Percentiles rank a stretch among this genome's conserved stretches.
Conservation (phyloP, 148 eudicot genomes). For the Heliosperma pusillum region DNA sequence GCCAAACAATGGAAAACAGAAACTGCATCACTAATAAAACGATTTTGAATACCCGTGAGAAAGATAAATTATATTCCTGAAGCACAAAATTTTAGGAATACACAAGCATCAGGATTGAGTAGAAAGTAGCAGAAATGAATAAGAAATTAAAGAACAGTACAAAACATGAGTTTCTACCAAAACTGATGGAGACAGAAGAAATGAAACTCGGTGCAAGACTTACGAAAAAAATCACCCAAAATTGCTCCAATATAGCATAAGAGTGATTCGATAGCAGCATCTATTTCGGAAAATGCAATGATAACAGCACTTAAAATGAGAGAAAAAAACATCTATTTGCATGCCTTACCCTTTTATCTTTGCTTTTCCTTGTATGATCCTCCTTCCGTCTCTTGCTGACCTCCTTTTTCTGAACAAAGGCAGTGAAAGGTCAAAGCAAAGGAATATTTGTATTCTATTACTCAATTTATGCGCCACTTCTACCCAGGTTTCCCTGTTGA, state of each 20-base stretch:
- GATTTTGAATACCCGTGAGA: not conserved
- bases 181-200: not conserved
- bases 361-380: conserved; percentile 65
- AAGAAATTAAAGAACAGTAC: not conserved
- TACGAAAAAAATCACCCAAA: not conserved
- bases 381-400: conserved; percentile 80
- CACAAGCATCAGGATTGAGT: not conserved
- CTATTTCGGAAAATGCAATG: not conserved
- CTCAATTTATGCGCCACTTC: not conserved
- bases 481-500: not conserved
- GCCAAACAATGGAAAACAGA: not conserved
- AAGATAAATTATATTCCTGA: not conserved
- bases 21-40: not conserved
- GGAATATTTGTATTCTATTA: not conserved
- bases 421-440: conserved; percentile 2
- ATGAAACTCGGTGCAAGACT: not conserved
- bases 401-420: conserved; percentile 69
- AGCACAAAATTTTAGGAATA: not conserved
- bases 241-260: not conserved
- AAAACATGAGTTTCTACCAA: not conserved
- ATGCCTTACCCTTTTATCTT: conserved; percentile 62
- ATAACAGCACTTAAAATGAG: not conserved
- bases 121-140: not conserved
- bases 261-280: not conserved
- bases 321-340: not conserved